phyloP scores from a whole-genome alignment of 768 basidiomycete species.

The Panaeolus papilionaceus region DNA sequence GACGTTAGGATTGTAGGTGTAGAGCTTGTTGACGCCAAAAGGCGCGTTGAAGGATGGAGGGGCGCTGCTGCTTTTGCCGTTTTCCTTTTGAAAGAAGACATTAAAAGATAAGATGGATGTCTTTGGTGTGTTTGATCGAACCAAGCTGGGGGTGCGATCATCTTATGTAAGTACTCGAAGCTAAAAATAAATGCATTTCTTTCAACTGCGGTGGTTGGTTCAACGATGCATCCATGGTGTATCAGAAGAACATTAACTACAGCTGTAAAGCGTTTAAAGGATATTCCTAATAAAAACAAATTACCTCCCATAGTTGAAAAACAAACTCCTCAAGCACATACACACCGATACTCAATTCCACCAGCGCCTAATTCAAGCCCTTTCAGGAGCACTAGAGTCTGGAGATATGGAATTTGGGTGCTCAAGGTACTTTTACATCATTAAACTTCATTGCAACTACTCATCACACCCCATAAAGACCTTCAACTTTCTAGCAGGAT shows the following conservation, averaged over 20 bases:
- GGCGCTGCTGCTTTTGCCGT: conserved; percentile 42
- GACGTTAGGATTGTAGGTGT: conserved; percentile 67
- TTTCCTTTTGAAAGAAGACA: conserved; percentile 87
- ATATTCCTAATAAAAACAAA: not conserved
- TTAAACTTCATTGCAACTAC: not conserved
- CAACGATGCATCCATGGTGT: conserved; percentile 1
- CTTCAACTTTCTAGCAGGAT: conserved; percentile 56
- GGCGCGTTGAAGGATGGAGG: conserved; percentile 58
- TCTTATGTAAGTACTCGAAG: conserved; percentile 10
- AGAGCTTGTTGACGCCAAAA: conserved; percentile 55
- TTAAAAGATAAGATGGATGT: conserved; percentile 28
- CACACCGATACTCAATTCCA: not conserved
- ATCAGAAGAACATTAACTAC: conserved; percentile 2
- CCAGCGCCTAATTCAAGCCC: conserved; percentile 2
- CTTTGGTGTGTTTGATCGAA: too few relatives aligned
- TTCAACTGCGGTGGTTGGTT: not conserved
- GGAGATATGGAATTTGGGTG: not conserved
- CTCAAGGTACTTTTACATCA: not conserved
- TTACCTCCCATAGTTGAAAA: not conserved
- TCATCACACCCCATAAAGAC: not conserved
- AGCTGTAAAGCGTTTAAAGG: not conserved
- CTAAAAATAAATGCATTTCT: conserved; percentile 3
- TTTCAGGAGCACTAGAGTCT: conserved; percentile 11
- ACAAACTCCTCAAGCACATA: not conserved
- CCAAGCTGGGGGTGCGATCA: conserved; percentile 14